phyloP scores from a whole-genome alignment of 805 yeast species.

The Candida manassasensis region DNA sequence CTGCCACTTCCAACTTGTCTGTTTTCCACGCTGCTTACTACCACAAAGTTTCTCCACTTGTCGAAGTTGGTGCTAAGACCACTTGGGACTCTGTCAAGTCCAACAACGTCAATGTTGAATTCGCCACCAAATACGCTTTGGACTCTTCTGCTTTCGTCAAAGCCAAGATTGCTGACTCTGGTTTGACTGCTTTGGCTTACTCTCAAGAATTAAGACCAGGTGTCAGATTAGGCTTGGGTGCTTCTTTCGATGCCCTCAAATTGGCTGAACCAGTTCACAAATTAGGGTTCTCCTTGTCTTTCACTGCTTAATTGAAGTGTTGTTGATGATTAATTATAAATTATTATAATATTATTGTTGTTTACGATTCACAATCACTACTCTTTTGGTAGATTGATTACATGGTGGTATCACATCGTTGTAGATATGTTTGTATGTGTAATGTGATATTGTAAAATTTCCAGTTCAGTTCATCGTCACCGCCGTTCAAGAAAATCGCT shows the following conservation, averaged over 20 bases:
- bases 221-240: constrained; percentile 94
- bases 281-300: constrained; percentile 91
- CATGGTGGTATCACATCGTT: too few relatives aligned
- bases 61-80: constrained; percentile 98
- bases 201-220: constrained; percentile 94
- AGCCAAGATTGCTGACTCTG: constrained; percentile 95
- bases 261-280: constrained; percentile 96
- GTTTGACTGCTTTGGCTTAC: constrained; percentile 89
- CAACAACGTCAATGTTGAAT: constrained; percentile 85
- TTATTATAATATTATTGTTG: too few relatives aligned
- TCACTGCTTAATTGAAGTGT: constrained; percentile 68
- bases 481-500: too few relatives aligned
- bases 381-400: constrained; percentile 1
- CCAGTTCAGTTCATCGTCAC: too few relatives aligned
- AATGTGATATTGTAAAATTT: too few relatives aligned
- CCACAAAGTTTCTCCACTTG: constrained; percentile 87
- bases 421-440: too few relatives aligned
- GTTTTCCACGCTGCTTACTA: constrained; percentile 93
- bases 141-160: constrained; percentile 87
- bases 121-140: constrained; percentile 90
- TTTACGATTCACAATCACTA: constrained; percentile 1
- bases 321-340: not conserved
- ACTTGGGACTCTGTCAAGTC: constrained; percentile 85
- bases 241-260: constrained; percentile 92
- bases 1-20: constrained; percentile 80